Conservation (phyloP, 805 yeast species). For the Priceomyces castillae region DNA sequence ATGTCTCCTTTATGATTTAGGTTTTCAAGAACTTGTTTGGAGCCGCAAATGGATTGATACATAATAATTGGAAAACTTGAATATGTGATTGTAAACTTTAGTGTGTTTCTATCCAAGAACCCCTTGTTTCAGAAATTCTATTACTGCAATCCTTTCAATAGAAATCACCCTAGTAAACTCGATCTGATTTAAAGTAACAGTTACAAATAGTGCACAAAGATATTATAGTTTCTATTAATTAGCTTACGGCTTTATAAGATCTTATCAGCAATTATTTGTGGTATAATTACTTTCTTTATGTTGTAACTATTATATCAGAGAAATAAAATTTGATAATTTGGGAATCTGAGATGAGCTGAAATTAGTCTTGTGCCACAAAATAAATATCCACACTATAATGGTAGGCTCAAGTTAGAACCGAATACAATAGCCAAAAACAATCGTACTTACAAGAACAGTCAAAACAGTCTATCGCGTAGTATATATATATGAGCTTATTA, state of each 20-base stretch:
- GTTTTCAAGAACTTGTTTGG: neutral
- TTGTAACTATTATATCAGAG: neutral
- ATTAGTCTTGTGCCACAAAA: conserved; percentile 6
- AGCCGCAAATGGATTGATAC: neutral
- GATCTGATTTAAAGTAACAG: too few species aligned
- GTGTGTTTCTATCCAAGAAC: neutral
- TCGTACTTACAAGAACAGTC: neutral
- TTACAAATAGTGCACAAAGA: too few species aligned
- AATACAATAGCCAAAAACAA: neutral
- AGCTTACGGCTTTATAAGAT: too few species aligned
- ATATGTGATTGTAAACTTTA: neutral
- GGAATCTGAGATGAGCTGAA: conserved; percentile 4
- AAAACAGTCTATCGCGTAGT: neutral
- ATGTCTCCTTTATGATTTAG: neutral
- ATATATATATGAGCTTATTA: neutral
- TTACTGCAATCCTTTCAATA: neutral
- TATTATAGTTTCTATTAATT: too few species aligned
- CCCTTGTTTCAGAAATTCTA: neutral
- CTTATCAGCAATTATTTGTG: too few species aligned
- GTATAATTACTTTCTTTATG: too few species aligned
- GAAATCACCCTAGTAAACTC: neutral
- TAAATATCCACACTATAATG: conserved; percentile 1
- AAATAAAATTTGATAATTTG: conserved; percentile 3
- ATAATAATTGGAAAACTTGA: conserved; percentile 1
- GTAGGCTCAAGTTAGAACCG: neutral